Evolutionary conservation across 208 protist species (phyloP), one percentile per base, ranked within the genome.

Genomic region (Trypanosoma rangeli): DNA sequence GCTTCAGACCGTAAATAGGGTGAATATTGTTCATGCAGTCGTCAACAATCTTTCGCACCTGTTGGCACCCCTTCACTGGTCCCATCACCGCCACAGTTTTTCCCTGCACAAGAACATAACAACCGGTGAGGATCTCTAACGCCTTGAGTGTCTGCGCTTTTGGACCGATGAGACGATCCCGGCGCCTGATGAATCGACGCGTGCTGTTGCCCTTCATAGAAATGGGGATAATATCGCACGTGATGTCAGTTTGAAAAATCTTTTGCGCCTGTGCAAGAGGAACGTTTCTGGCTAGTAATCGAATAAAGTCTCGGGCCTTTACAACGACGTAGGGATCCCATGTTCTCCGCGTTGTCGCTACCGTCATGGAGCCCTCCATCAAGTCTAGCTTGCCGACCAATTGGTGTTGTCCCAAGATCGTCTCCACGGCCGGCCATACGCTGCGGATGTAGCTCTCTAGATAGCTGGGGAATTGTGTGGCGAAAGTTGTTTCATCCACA

Each of bases 11-110:
- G 79, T 99, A 99, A 54, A 99, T 98, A 15, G 99, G 99, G 73
- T 99, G 99, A 49, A 99, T 98, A 74, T 99, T 99, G 70, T 98
- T 95, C 98, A 99, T 99, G 85, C 98, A 99, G 73, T 99, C 99
- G 52, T 98, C 89, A 9, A 99, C 98, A 42, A 99, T 97, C 64
- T 97, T 93, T 29, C 97, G 87, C 9, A 99, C 98, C 77, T 93
- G 83, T 70, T 98, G 98, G 16, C 97, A 88, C 13, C 98, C 98
- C 68, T 98, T 97, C 52, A 94, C 90, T 20, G 92, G 85, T 0
- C 99, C 99, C 90, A 99, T 99, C 22, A 88, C 85, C 13, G 96
- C 80, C 3, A 99, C 98, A 4, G 98, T 99, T 74, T 98, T 98
- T 35, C 97, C 98, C 79, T 99, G 98, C 33, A 99, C 98, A n/a